phyloP scores from a whole-genome alignment of 139 green algal species.

The Chlorella sp. region DNA sequence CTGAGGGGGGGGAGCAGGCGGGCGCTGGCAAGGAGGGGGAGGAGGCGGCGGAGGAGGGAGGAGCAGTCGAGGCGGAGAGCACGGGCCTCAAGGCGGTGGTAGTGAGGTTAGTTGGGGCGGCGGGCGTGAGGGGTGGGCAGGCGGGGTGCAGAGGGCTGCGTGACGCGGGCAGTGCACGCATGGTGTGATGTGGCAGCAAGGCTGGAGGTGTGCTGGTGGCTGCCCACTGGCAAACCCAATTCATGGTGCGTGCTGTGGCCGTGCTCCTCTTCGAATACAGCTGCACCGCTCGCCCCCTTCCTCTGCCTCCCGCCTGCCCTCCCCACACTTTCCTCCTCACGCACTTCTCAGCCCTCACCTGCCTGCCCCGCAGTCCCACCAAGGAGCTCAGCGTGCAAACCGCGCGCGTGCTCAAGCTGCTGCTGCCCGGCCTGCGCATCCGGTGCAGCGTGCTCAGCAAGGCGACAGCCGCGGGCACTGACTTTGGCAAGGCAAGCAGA shows the following conservation, averaged over 20 bases:
- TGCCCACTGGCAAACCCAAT: neutral
- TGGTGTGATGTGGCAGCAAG: neutral
- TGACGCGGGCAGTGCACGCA: neutral
- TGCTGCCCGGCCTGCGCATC: slow-evolving; percentile 74
- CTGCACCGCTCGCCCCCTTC: neutral
- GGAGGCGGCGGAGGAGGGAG: neutral
- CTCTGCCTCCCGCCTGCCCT: neutral
- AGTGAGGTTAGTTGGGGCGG: neutral
- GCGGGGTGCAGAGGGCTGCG: neutral
- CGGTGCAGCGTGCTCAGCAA: slow-evolving; percentile 81
- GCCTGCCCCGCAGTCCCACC: slow-evolving; percentile 85
- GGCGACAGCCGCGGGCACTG: slow-evolving; percentile 70
- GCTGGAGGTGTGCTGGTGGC: neutral
- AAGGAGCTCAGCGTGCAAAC: slow-evolving; percentile 91
- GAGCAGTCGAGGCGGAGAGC: neutral
- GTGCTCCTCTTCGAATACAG: neutral
- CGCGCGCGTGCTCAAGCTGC: slow-evolving; percentile 74
- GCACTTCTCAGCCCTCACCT: slow-evolving; percentile 28
- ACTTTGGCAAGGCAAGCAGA: slow-evolving; percentile 66
- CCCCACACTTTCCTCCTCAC: neutral
- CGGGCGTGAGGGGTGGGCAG: neutral
- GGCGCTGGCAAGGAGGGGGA: neutral
- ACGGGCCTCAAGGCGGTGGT: slow-evolving; percentile 42
- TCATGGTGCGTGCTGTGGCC: neutral
- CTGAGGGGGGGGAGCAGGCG: neutral